Evolutionary conservation across 352 stramenopile species (phyloP), one percentile per base, ranked within the genome.

Genomic region (Pythium myriotylum): DNA sequence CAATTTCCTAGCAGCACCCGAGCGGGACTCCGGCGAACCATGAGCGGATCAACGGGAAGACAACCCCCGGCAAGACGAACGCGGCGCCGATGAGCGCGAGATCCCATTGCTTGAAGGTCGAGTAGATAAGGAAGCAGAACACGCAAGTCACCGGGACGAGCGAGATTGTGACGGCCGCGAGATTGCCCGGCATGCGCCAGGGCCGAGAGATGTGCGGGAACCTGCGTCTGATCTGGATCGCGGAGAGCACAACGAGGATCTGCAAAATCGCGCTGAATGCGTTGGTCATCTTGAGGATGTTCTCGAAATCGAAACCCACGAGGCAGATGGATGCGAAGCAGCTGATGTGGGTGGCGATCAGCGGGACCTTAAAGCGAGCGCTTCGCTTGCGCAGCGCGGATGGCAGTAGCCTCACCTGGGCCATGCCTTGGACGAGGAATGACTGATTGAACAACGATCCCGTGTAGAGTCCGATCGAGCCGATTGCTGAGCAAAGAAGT

Each of bases 381-480:
- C 29, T 49, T 23, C 56, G 55, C 2, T 77, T 88, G 9, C 82
- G 72, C 45, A 97, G 87, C 14, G 85, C 62, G 20, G 77, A 74
- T 0, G 86, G 87, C 19, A 95, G 46, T 29, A 91, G 75, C 19
- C 86, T 79, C n/a, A 73, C 62, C 54, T 96, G 77, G 6, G 86
- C 70, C 61, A 80, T 68, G 41, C 59, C 59, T 3, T 47, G 61
- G 2, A 97, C 43, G 62, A 93, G 81, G 53, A 84, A 95, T 19
- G 89, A 74, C 70, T 97, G 86, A 12, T 71, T 72, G 8, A 77
- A 90, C 67, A 98, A 88, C 67, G 95, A 85, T 8, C 81, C 77
- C 69, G 89, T 72, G 67, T 95, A 97, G 32, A 96, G 61, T 40
- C 93, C 81, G 32, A 83, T 77, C 10, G 86, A 79, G 7, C 82